phyloP scores from a whole-genome alignment of 2,329 filamentous ascomycete species.

The Aureobasidium subglaciale region DNA sequence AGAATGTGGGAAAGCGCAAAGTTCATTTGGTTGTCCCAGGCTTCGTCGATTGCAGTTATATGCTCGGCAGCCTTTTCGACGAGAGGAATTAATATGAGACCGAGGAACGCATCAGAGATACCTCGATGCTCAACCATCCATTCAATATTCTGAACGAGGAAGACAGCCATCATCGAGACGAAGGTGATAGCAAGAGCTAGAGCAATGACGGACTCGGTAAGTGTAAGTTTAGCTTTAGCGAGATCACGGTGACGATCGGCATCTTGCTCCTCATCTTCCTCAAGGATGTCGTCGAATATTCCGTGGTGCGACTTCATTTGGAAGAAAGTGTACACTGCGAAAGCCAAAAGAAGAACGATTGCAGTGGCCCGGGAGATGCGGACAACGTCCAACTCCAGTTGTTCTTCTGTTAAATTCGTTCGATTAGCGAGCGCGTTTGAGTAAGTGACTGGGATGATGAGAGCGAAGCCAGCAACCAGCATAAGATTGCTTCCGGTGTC shows the following conservation, averaged over 20 bases:
- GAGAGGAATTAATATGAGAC: conserved; percentile 70
- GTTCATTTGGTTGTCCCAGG: conserved; percentile 70
- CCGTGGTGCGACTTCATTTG: conserved; percentile 69
- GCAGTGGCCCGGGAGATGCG: conserved; percentile 65
- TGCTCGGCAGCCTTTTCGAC: conserved; percentile 85
- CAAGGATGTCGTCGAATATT: conserved; percentile 69
- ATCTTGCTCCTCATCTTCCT: conserved; percentile 62
- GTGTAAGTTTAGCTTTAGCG: conserved; percentile 61
- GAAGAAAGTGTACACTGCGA: conserved; percentile 57
- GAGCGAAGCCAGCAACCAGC: conserved; percentile 59
- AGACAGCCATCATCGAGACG: conserved; percentile 67
- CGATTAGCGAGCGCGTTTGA: conserved; percentile 35
- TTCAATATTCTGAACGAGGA: conserved; percentile 68
- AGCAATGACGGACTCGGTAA: conserved; percentile 64
- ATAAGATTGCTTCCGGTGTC: conserved; percentile 73
- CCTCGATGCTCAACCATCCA: conserved; percentile 45
- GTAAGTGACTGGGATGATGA: conserved; percentile 47
- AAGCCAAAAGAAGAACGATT: conserved; percentile 64
- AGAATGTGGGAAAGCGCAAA: conserved; percentile 80
- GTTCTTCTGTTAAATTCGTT: conserved; percentile 20
- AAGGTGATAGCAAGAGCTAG: conserved; percentile 58
- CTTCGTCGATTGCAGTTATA: conserved; percentile 75
- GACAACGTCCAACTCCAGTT: conserved; percentile 47
- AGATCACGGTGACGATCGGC: conserved; percentile 55
- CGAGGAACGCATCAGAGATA: conserved; percentile 53